Base-by-base conservation (phyloP, 352 stramenopile genomes). In the Phytophthora quininea region DNA sequence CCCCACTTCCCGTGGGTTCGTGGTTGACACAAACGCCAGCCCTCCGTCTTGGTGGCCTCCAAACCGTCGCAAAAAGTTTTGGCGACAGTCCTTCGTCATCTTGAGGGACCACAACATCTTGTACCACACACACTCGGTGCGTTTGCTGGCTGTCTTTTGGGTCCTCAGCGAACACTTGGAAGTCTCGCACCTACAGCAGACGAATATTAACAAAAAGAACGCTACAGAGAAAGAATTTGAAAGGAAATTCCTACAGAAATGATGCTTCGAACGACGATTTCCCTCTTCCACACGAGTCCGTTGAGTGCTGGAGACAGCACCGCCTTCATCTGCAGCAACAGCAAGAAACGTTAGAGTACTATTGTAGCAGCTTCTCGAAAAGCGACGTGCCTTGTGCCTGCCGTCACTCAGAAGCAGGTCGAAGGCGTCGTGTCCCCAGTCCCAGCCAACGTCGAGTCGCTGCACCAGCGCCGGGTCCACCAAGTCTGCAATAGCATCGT, bases 341-440 rank as follows among this genome's bases (percentile, higher is more conserved):
- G 29, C 29, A 55, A 48, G 29, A 55, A 12, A 12, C 11, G 43
- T 19, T 19, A 49, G 27, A 30, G 38, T n/a, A 3, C 27, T 43
- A 7, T 15, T 24, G 31, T 15, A 24, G 19, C 19, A 24, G 19
- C 19, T 4, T 32, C 14, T 43, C 10, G 12, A n/a, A 24, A 4
- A 24, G 29, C 40, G 10, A 19, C 1, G 33, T 33, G 76, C 71
- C 58, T 88, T 89, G 49, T 76, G 56, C 12, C 49, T 55, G 0
- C 81, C 85, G 46, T 93, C 85, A 58, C 80, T 93, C 53, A 93
- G 33, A 12, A 93, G 50, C 42, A 90, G 38, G 56, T 93, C 85
- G 40, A 90, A 90, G 12, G 82, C 73, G 52, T 91, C 72, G 33
- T 55, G 61, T 3, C 76, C 61, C 33, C 68, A 47, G 1, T 27